Evolutionary conservation across 2,329 filamentous ascomycete species (phyloP).

Genomic region (Colletotrichum incanum): DNA sequence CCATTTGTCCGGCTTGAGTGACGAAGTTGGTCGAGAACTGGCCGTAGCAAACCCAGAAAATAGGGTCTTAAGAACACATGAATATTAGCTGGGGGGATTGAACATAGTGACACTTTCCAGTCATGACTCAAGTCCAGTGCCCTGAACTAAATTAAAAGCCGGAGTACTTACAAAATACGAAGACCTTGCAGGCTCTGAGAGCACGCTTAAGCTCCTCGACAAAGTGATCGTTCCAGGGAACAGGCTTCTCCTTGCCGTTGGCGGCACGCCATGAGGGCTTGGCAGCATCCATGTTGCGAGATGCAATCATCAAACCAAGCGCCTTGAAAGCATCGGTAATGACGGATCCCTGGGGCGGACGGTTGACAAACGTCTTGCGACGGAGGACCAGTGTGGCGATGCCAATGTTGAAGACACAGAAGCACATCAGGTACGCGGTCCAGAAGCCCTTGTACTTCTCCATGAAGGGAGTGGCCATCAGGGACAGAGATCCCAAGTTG

Average conservation of each 20-base stretch:
- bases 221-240: constrained; percentile 79
- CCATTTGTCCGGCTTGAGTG: constrained; percentile 72
- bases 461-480: constrained; percentile 78
- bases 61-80: constrained; percentile 59
- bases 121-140: neutral
- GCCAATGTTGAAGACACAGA: constrained; percentile 72
- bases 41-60: constrained; percentile 79
- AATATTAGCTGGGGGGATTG: neutral
- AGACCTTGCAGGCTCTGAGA: constrained; percentile 79
- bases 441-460: constrained; percentile 80
- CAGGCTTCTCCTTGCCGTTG: constrained; percentile 58
- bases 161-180: constrained; percentile 67
- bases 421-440: constrained; percentile 71
- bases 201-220: constrained; percentile 80
- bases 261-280: constrained; percentile 77
- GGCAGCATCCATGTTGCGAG: constrained; percentile 69
- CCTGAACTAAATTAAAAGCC: neutral
- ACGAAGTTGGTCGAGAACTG: constrained; percentile 79
- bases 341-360: constrained; percentile 73
- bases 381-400: constrained; percentile 54
- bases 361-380: constrained; percentile 65
- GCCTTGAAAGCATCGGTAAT: constrained; percentile 76
- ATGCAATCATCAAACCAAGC: constrained; percentile 56
- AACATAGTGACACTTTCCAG: too few species aligned
- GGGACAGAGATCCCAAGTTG: constrained; percentile 76